Evolutionary conservation across 768 basidiomycete species (phyloP).

Genomic region (Clitopilus hobsonii): DNA sequence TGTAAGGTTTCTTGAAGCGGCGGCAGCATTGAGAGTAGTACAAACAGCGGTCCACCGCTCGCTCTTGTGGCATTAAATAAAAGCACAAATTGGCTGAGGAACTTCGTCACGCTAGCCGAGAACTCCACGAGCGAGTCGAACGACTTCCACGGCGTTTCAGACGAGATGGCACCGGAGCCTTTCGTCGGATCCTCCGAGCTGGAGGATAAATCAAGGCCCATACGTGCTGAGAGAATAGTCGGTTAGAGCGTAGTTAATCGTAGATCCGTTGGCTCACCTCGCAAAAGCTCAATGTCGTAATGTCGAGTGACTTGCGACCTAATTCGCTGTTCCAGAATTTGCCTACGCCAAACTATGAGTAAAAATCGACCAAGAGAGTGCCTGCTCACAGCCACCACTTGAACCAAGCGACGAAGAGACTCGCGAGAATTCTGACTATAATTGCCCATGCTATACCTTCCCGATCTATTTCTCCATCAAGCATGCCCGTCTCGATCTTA

Average conservation of each 20-base stretch:
- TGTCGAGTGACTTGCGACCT: slow-evolving; percentile 14
- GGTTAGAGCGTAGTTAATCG: neutral
- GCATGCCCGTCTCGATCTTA: slow-evolving; percentile 17
- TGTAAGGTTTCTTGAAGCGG: slow-evolving; percentile 20
- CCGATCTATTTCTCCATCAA: slow-evolving; percentile 12
- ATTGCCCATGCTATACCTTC: slow-evolving; percentile 14
- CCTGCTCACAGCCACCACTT: slow-evolving; percentile 10
- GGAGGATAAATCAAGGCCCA: slow-evolving; percentile 16
- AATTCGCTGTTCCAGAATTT: slow-evolving; percentile 7
- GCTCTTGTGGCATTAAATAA: slow-evolving; percentile 25
- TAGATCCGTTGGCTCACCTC: slow-evolving; percentile 11
- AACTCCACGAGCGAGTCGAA: slow-evolving; percentile 20
- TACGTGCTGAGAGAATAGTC: slow-evolving; percentile 9
- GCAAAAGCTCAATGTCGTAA: slow-evolving; percentile 23
- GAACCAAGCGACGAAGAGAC: slow-evolving; percentile 13
- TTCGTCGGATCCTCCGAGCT: neutral
- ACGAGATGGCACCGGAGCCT: slow-evolving; percentile 11
- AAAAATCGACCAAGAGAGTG: neutral
- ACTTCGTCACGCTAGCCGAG: slow-evolving; percentile 13
- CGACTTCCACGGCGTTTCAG: slow-evolving; percentile 18
- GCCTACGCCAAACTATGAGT: slow-evolving; percentile 4
- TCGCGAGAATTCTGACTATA: slow-evolving; percentile 11
- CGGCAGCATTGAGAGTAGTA: slow-evolving; percentile 25
- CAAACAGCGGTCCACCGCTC: slow-evolving; percentile 28
- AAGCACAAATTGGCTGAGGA: slow-evolving; percentile 23